Base-by-base conservation (phyloP, 1,284 basidiomycete species). In the Irpex lacteus region DNA sequence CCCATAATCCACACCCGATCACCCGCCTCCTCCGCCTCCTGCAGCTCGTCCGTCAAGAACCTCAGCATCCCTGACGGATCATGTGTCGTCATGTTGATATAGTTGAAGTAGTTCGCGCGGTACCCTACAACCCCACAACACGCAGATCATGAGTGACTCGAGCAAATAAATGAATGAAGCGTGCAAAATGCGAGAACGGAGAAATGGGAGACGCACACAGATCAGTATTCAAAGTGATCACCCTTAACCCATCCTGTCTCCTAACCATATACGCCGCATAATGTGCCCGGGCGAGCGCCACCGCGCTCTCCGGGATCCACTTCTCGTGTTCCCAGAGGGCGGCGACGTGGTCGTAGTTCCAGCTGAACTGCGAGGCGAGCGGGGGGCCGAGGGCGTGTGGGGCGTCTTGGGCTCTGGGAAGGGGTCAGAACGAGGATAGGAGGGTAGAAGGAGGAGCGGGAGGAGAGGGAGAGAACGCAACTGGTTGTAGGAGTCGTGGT, bases 11-110 rank as follows among this genome's bases (percentile, higher is more conserved):
- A 94, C 0, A 86, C 92, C 70, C 87, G 78, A 61, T 91, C 88
- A 3, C 88, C 85, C 38, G 81, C 80, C 70, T 92, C 89, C 73
- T 92, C 90, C 13, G 89, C 88, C 60, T 81, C 86, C 72, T 92
- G 89, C n/a, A 94, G 78, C 74, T 94, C 90, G 68, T 92, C 88
- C 2, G 92, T 93, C 63, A 94, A 71, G 78, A 91, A 94, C 26
- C 89, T 82, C 67, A 94, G 78, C 83, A 90, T 90, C 7, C 91
- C 91, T 47, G 87, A 90, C 49, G 80, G 79, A 73, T 94, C 92
- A 1, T 88, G 83, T 49, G 86, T 74, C 19, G 85, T 86, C 70
- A 91, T 81, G 70, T 94, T 90, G 76, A 95, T 88, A 72, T 87
- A 92, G 72, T 89, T 89, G 76, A 92, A 91, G 68, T 84, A 86